Percentiles rank a stretch among this genome's conserved stretches.
Evolutionary conservation across 306 rosid species (phyloP).

Genomic region (Oemleria cerasiformis): DNA sequence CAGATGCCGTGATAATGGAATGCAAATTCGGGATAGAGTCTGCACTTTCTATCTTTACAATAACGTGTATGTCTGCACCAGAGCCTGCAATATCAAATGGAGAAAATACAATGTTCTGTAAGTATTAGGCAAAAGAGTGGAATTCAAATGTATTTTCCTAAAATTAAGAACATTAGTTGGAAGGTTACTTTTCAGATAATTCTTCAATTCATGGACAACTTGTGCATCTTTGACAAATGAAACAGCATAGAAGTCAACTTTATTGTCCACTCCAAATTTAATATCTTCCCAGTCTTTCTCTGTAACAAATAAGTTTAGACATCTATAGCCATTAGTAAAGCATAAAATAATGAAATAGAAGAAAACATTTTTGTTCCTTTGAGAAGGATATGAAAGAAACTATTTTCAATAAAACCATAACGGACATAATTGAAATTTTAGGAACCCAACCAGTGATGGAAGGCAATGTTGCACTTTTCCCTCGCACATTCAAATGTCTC

Average conservation of each 20-base stretch:
- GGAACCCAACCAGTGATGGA: conserved; percentile 83
- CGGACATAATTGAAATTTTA: conserved; percentile 15
- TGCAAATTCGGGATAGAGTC: conserved; percentile 90
- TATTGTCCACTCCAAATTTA: conserved; percentile 94
- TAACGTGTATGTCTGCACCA: conserved; percentile 87
- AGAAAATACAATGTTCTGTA: conserved; percentile 10
- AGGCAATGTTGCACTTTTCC: conserved; percentile 97
- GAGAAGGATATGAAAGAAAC: not conserved
- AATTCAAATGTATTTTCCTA: not conserved
- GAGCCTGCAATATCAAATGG: conserved; percentile 50
- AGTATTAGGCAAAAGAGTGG: conserved; percentile 12
- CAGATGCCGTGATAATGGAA: conserved; percentile 82
- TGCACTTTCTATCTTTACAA: conserved; percentile 94
- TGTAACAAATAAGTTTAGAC: conserved; percentile 44
- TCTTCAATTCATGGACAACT: conserved; percentile 90
- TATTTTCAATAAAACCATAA: not conserved
- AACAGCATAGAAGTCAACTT: conserved; percentile 99
- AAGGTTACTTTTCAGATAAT: conserved; percentile 70
- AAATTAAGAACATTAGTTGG: not conserved
- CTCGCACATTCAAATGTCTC: conserved; percentile 93
- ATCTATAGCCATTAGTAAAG: conserved; percentile 12
- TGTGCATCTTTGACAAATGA: conserved; percentile 96
- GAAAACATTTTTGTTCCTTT: not conserved
- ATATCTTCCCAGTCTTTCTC: conserved; percentile 99
- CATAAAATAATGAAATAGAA: not conserved